These are phyloP conservation scores for Paxillus ammoniavirescens DNA, from an alignment of 768 basidiomycete genomes.

Conservation along the genomic window DNA sequence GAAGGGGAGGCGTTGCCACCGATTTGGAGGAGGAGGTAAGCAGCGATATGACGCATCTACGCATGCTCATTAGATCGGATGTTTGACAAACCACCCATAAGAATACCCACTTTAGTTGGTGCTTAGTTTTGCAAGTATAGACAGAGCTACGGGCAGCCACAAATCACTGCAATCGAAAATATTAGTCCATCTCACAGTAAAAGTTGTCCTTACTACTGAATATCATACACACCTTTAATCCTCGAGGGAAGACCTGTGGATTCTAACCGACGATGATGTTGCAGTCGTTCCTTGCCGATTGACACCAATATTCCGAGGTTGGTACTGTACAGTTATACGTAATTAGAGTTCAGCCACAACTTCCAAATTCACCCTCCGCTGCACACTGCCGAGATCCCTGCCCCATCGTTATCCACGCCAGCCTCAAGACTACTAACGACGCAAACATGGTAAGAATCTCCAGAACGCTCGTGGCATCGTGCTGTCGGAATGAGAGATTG, in stretches of 20 bases:
- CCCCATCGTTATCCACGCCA: constrained; percentile 22
- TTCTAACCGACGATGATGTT: constrained; percentile 71
- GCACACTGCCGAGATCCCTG: constrained; percentile 6
- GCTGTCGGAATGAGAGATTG: not conserved
- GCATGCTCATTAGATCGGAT: not conserved
- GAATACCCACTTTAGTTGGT: constrained; percentile 43
- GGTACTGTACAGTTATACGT: constrained; percentile 66
- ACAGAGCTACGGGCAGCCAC: constrained; percentile 73
- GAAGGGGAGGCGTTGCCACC: constrained; percentile 90
- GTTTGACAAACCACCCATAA: not conserved
- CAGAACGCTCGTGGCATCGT: not conserved
- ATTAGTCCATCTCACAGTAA: constrained; percentile 3
- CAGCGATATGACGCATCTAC: constrained; percentile 91
- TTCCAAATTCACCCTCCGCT: constrained; percentile 33
- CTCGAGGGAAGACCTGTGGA: constrained; percentile 89
- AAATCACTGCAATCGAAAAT: constrained; percentile 63
- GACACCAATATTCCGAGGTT: constrained; percentile 11
- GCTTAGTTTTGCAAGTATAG: constrained; percentile 28
- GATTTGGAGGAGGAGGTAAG: constrained; percentile 94
- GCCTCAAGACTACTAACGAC: constrained; percentile 26
- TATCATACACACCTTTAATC: constrained; percentile 65
- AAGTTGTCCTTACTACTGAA: not conserved
- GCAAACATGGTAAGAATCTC: constrained; percentile 32
- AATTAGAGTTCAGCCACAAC: constrained; percentile 40
- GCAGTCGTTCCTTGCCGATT: constrained; percentile 16